Evolutionary conservation across 495 filamentous ascomycete genomes (phyloP).

Genomic region (Trichoderma parareesei): DNA sequence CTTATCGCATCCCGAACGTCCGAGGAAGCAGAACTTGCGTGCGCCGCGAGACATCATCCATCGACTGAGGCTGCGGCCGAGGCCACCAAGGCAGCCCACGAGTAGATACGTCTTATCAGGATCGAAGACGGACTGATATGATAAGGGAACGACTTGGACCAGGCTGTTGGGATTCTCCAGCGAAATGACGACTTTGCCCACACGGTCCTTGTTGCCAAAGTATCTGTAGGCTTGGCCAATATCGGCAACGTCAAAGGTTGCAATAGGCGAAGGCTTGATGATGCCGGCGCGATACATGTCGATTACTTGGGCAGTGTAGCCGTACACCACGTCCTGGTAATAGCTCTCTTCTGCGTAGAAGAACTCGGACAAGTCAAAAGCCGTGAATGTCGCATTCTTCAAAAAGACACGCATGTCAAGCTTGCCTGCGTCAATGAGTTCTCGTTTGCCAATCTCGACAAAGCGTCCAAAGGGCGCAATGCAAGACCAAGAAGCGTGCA

Average conservation of each 20-base stretch:
- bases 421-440: conserved; percentile 21
- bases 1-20: conserved; percentile 32
- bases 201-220: conserved; percentile 23
- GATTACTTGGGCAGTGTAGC: conserved; percentile 13
- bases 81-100: conserved; percentile 48
- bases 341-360: conserved; percentile 13
- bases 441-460: conserved; percentile 42
- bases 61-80: conserved; percentile 43
- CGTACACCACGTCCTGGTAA: conserved; percentile 8
- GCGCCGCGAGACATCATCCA: conserved; percentile 50
- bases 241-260: conserved; percentile 11
- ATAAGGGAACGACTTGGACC: conserved; percentile 15
- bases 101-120: conserved; percentile 41
- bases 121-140: conserved; percentile 18
- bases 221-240: conserved; percentile 17
- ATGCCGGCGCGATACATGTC: conserved; percentile 12
- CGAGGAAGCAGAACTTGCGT: conserved; percentile 42
- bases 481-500: conserved; percentile 39
- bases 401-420: conserved; percentile 28
- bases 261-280: conserved; percentile 13
- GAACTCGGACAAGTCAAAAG: conserved; percentile 21
- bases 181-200: conserved; percentile 44
- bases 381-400: conserved; percentile 21
- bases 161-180: conserved; percentile 20
- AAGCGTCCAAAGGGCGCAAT: conserved; percentile 41